Evolutionary conservation across 75 land plant genomes (phyloP).

Genomic region (Larix kaempferi): DNA sequence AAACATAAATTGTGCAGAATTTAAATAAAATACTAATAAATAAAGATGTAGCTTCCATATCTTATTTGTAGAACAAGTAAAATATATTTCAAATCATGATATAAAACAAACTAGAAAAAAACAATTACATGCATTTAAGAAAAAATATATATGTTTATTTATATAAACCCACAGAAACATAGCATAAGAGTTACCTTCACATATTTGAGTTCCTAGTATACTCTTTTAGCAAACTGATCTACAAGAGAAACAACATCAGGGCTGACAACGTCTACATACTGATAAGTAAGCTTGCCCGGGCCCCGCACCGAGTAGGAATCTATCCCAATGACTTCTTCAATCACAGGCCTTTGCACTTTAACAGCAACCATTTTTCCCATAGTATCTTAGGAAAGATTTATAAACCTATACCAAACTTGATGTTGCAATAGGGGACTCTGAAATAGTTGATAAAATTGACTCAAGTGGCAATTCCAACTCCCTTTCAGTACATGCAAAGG

Average conservation of each 20-base stretch:
- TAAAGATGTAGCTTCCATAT: background rate
- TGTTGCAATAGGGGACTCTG: conserved; percentile 90
- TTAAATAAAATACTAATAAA: background rate
- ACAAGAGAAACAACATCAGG: conserved; percentile 91
- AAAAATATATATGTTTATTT: background rate
- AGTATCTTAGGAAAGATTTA: conserved; percentile 69
- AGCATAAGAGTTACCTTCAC: conserved; percentile 65
- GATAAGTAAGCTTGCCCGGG: conserved; percentile 60
- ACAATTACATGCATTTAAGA: background rate
- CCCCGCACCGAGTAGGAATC: conserved; percentile 81
- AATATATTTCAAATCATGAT: background rate
- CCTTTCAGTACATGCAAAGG: conserved; percentile 84
- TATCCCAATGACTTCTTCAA: conserved; percentile 82
- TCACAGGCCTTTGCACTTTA: conserved; percentile 90
- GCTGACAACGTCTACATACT: conserved; percentile 74
- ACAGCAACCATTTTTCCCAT: conserved; percentile 90
- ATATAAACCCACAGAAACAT: background rate
- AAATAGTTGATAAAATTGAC: conserved; percentile 64
- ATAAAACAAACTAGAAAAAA: background rate
- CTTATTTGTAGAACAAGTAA: background rate
- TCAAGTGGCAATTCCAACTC: conserved; percentile 71
- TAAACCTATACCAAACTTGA: conserved; percentile 97
- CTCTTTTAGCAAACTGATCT: conserved; percentile 97
- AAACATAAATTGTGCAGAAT: background rate
- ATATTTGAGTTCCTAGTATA: conserved; percentile 96